phyloP scores from a whole-genome alignment of 2,329 filamentous ascomycete genomes.

The Chaetoscypha palmicola region DNA sequence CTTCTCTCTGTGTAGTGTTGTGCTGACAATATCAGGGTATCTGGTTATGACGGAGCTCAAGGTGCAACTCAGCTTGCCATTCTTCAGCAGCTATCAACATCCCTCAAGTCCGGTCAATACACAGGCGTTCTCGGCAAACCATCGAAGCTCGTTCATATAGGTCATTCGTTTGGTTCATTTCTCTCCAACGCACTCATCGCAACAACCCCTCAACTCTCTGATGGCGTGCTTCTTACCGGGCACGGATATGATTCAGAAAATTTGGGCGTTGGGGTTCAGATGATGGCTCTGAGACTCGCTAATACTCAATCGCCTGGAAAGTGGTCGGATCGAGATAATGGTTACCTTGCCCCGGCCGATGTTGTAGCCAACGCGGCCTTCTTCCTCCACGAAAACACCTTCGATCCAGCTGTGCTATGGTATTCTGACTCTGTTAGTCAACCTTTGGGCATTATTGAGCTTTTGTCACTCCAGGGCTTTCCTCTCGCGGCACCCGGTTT shows the following conservation, averaged over 20 bases:
- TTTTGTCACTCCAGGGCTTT: slow-evolving; percentile 14
- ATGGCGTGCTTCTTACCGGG: slow-evolving; percentile 54
- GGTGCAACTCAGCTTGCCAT: slow-evolving; percentile 23
- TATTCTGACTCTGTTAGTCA: slow-evolving; percentile 21
- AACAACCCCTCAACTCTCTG: slow-evolving; percentile 43
- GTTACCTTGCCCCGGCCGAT: slow-evolving; percentile 22
- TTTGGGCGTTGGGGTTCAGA: slow-evolving; percentile 7
- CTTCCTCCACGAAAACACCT: slow-evolving; percentile 23
- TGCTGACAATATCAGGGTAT: slow-evolving; percentile 12
- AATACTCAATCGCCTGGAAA: slow-evolving; percentile 10
- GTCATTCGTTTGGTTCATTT: slow-evolving; percentile 56
- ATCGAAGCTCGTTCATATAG: slow-evolving; percentile 49
- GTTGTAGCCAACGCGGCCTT: slow-evolving; percentile 20
- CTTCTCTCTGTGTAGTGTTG: background rate
- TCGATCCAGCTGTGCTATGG: slow-evolving; percentile 14
- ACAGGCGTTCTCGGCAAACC: slow-evolving; percentile 20
- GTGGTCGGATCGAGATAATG: slow-evolving; percentile 19
- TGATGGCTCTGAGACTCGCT: slow-evolving; percentile 25
- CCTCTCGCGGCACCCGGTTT: background rate
- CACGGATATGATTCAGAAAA: slow-evolving; percentile 34
- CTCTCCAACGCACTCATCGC: slow-evolving; percentile 49
- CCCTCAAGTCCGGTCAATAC: slow-evolving; percentile 20
- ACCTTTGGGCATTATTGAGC: slow-evolving; percentile 19
- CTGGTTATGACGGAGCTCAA: slow-evolving; percentile 25
- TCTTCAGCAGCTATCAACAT: slow-evolving; percentile 7